Evolutionary conservation across 2,329 filamentous ascomycete species (phyloP).

Genomic region (Penicillium hesseltinei): DNA sequence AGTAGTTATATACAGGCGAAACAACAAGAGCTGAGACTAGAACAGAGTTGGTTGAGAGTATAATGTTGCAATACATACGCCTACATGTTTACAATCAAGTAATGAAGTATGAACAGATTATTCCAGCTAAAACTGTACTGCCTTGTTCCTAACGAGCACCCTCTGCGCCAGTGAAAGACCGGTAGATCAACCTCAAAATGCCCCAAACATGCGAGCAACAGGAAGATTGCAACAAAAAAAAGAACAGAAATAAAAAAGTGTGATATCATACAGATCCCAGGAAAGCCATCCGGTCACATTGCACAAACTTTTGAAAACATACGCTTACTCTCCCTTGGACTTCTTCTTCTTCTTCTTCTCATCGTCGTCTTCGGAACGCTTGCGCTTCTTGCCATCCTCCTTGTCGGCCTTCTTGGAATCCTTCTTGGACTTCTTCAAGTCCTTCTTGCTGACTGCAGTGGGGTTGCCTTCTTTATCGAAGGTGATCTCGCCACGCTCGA

Average conservation of each 20-base stretch:
- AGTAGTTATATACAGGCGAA: neutral
- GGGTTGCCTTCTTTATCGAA: conserved; percentile 65
- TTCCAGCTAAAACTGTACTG: conserved; percentile 30
- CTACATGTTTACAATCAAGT: neutral
- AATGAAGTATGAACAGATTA: conserved; percentile 28
- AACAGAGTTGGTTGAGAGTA: neutral
- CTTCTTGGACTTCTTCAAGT: conserved; percentile 70
- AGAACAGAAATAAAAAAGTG: conserved; percentile 29
- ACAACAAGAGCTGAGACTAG: neutral
- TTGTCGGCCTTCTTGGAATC: conserved; percentile 56
- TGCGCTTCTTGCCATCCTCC: conserved; percentile 69
- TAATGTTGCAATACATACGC: neutral
- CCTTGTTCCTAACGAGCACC: conserved; percentile 35
- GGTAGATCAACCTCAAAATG: conserved; percentile 30
- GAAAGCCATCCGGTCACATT: conserved; percentile 29
- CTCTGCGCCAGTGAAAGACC: conserved; percentile 30
- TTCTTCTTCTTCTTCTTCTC: conserved; percentile 53
- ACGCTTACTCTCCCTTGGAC: conserved; percentile 59
- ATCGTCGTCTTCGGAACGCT: conserved; percentile 56
- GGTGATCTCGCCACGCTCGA: conserved; percentile 71
- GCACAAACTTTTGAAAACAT: conserved; percentile 42
- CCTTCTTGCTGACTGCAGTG: conserved; percentile 70
- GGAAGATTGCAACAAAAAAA: conserved; percentile 26
- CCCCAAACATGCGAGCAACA: conserved; percentile 26
- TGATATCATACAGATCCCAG: conserved; percentile 47